Percentiles rank a stretch among this genome's conserved stretches.
Evolutionary conservation across 257 asterid genomes (phyloP).

Genomic region (Solanum gandarillasii): DNA sequence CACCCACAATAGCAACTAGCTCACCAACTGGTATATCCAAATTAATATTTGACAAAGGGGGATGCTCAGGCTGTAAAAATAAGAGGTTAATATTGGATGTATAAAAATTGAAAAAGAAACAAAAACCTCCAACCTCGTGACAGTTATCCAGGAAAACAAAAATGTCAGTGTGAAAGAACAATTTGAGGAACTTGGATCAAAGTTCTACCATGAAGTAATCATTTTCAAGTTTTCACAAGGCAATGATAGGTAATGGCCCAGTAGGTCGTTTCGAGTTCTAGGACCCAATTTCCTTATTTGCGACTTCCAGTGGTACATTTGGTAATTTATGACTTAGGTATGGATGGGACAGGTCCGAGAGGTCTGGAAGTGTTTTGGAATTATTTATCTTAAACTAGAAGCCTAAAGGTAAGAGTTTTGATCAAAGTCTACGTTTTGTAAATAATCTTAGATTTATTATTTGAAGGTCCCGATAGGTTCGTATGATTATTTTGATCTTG

Average conservation of each 20-base stretch:
- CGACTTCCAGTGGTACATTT: not conserved
- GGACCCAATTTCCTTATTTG: not conserved
- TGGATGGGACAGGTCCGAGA: not conserved
- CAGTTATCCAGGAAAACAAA: not conserved
- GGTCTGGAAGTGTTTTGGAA: not conserved
- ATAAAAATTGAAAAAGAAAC: not conserved
- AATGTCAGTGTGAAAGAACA: not conserved
- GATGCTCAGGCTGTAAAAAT: constrained; percentile 48
- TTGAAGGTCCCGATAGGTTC: not conserved
- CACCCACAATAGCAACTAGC: constrained; percentile 79
- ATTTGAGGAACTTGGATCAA: not conserved
- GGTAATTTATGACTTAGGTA: not conserved
- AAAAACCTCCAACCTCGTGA: not conserved
- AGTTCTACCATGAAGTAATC: not conserved
- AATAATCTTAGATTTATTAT: not conserved
- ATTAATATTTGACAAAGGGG: constrained; percentile 63
- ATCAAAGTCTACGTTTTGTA: not conserved
- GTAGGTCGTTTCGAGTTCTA: not conserved
- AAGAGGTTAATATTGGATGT: not conserved
- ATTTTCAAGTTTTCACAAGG: not conserved
- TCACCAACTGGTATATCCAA: constrained; percentile 76
- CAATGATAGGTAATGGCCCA: not conserved
- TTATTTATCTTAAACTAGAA: not conserved
- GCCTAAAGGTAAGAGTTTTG: not conserved
- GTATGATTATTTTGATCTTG: not conserved